phyloP scores from a whole-genome alignment of 1,284 basidiomycete genomes.

The Ceratobasidium sp. region DNA sequence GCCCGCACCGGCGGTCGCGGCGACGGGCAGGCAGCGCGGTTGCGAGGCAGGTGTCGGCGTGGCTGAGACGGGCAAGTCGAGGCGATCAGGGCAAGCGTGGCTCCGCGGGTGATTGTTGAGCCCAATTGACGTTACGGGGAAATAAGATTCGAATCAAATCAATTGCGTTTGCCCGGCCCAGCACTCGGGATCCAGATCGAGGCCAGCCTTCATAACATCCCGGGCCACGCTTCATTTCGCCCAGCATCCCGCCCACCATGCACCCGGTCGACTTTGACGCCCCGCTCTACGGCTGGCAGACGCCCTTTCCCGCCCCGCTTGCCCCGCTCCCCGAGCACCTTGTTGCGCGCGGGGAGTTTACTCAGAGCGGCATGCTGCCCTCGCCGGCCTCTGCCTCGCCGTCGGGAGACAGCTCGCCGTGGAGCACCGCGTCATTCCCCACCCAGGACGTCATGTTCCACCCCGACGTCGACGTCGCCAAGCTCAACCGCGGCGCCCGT shows the following conservation, averaged over 20 bases:
- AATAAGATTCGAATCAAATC: slow-evolving; percentile 44
- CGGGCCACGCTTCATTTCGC: slow-evolving; percentile 35
- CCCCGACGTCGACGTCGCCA: slow-evolving; percentile 34
- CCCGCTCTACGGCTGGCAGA: slow-evolving; percentile 1
- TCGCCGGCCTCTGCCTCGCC: slow-evolving; percentile 19
- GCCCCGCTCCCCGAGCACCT: not conserved
- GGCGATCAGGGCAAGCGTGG: slow-evolving; percentile 18
- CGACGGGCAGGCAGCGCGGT: not conserved
- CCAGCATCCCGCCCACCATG: slow-evolving; percentile 22
- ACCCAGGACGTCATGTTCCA: slow-evolving; percentile 31
- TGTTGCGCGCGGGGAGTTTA: too few species aligned
- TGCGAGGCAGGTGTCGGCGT: slow-evolving; percentile 26
- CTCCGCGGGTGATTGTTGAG: slow-evolving; percentile 24
- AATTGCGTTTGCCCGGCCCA: slow-evolving; percentile 37
- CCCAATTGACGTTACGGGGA: slow-evolving; percentile 43
- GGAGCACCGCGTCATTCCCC: slow-evolving; percentile 35
- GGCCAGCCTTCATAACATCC: not conserved
- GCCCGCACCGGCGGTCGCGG: slow-evolving; percentile 6
- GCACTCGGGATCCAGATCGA: slow-evolving; percentile 25
- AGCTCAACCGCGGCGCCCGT: slow-evolving; percentile 42
- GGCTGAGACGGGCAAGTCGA: slow-evolving; percentile 31
- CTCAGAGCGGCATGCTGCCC: not conserved
- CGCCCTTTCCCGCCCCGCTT: not conserved
- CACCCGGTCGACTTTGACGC: not conserved
- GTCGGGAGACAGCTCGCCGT: slow-evolving; percentile 32